Evolutionary conservation across 2,329 filamentous ascomycete species (phyloP).

Genomic region (Trichophyton verrucosum): DNA sequence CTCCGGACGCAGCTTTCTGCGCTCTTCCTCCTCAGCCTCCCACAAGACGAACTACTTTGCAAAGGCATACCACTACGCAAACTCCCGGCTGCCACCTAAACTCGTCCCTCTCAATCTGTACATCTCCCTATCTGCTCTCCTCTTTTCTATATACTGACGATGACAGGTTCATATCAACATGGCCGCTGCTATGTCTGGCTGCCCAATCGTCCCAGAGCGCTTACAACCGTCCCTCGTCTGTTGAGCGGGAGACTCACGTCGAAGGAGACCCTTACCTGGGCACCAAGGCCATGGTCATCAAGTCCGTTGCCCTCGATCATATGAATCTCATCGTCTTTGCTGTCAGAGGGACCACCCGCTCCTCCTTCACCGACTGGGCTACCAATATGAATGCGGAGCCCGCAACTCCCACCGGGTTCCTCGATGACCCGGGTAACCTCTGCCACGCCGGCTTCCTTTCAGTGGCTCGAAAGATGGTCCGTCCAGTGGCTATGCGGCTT

Average conservation of each 20-base stretch:
- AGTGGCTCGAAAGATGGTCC: slow-evolving; percentile 63
- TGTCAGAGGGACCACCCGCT: slow-evolving; percentile 65
- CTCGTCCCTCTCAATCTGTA: slow-evolving; percentile 57
- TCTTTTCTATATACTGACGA: background rate
- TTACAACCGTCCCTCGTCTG: slow-evolving; percentile 52
- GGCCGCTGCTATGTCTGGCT: slow-evolving; percentile 64
- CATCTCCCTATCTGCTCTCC: slow-evolving; percentile 16
- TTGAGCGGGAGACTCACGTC: slow-evolving; percentile 57
- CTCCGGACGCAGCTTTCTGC: background rate
- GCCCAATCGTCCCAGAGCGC: slow-evolving; percentile 65
- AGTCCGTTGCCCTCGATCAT: slow-evolving; percentile 65
- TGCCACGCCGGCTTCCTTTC: slow-evolving; percentile 72
- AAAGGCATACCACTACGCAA: slow-evolving; percentile 67
- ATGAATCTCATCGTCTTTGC: slow-evolving; percentile 72
- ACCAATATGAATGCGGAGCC: slow-evolving; percentile 66
- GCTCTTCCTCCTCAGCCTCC: slow-evolving; percentile 11
- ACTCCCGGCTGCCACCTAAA: slow-evolving; percentile 58
- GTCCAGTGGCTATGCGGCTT: slow-evolving; percentile 58
- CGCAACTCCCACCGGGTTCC: slow-evolving; percentile 52
- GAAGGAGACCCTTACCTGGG: slow-evolving; percentile 58
- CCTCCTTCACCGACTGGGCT: slow-evolving; percentile 74
- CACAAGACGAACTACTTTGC: slow-evolving; percentile 51
- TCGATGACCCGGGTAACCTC: slow-evolving; percentile 64
- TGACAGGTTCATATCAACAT: slow-evolving; percentile 57
- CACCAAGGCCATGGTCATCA: slow-evolving; percentile 78